These are phyloP conservation scores for Hondaea fermentalgiana DNA, from an alignment of 108 stramenopile species.

Conservation along the genomic window DNA sequence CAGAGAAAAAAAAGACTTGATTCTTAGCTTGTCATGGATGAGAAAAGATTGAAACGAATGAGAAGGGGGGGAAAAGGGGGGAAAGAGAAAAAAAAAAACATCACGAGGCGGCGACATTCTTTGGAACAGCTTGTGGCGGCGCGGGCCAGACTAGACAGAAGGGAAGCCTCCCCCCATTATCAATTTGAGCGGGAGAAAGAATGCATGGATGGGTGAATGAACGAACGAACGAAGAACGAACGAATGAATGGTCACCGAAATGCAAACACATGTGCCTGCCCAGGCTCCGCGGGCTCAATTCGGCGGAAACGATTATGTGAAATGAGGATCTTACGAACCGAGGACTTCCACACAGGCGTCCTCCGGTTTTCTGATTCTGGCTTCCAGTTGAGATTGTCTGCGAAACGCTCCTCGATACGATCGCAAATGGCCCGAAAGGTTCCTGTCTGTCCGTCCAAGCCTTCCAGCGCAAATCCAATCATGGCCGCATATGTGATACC, in stretches of 20 bases:
- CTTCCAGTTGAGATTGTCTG: slow-evolving; percentile 14
- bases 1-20: too few relatives aligned
- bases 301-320: neutral
- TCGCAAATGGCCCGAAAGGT: neutral
- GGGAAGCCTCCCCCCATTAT: too few relatives aligned
- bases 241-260: neutral
- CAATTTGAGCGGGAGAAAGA: too few relatives aligned
- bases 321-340: slow-evolving; percentile 15
- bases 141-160: too few relatives aligned
- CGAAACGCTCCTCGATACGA: neutral
- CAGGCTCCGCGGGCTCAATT: neutral
- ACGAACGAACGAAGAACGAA: too few relatives aligned
- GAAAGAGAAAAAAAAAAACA: neutral
- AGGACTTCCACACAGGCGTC: slow-evolving; percentile 16
- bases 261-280: neutral
- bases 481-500: neutral
- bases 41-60: neutral
- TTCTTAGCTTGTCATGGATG: neutral
- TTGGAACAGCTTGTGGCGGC: neutral
- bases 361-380: neutral
- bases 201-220: too few relatives aligned
- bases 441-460: neutral
- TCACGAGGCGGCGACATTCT: neutral
- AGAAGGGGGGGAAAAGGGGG: neutral
- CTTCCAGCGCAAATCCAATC: neutral